Conservation (phyloP, 2,329 filamentous ascomycete species). For the Ustulina deusta region DNA sequence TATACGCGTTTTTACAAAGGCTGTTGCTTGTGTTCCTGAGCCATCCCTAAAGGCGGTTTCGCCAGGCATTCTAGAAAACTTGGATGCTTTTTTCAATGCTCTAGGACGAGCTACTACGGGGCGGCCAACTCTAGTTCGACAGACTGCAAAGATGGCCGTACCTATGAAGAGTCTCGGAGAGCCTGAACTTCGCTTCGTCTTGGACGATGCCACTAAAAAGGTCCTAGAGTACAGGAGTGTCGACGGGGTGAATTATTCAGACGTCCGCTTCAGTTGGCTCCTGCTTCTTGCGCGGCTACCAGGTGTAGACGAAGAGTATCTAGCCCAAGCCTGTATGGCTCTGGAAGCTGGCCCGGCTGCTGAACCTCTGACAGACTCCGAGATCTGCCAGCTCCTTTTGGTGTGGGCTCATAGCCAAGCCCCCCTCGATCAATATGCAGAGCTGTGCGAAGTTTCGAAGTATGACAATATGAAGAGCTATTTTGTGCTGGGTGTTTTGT, state of each 20-base stretch:
- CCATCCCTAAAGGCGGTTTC: slow-evolving; percentile 33
- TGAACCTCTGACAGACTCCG: slow-evolving; percentile 37
- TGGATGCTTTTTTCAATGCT: slow-evolving; percentile 39
- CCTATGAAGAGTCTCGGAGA: slow-evolving; percentile 38
- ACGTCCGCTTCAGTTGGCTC: slow-evolving; percentile 46
- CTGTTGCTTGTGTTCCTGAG: slow-evolving; percentile 43
- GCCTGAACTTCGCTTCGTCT: slow-evolving; percentile 37
- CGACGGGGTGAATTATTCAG: slow-evolving; percentile 25
- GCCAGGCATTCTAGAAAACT: slow-evolving; percentile 42
- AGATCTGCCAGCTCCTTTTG: slow-evolving; percentile 47
- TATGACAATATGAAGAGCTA: slow-evolving; percentile 29
- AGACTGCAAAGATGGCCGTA: slow-evolving; percentile 45
- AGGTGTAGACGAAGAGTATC: slow-evolving; percentile 36
- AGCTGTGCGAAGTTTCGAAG: slow-evolving; percentile 25
- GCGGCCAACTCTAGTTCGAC: slow-evolving; percentile 34
- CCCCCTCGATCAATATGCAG: slow-evolving; percentile 27
- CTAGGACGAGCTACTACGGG: slow-evolving; percentile 22
- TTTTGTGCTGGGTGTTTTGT: slow-evolving; percentile 24
- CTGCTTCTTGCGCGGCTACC: slow-evolving; percentile 48
- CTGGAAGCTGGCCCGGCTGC: slow-evolving; percentile 41
- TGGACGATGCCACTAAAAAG: slow-evolving; percentile 41
- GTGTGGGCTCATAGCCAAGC: slow-evolving; percentile 36
- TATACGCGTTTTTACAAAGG: slow-evolving; percentile 42
- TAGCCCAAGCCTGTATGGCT: slow-evolving; percentile 39
- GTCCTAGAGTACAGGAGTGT: slow-evolving; percentile 32